phyloP scores from a whole-genome alignment of 768 basidiomycete species.

The Boletus rex-veris region DNA sequence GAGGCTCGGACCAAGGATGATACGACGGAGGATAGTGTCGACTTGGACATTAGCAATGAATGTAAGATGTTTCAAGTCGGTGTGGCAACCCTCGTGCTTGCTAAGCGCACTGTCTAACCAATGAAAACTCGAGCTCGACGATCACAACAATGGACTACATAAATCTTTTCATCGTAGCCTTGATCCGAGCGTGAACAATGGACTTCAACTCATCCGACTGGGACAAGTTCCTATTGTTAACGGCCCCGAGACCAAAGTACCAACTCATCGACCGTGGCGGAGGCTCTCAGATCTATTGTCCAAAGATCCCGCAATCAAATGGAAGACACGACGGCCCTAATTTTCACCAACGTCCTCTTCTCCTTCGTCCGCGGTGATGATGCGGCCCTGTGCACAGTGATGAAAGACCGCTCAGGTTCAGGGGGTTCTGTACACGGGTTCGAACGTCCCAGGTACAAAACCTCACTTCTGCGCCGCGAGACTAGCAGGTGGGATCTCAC shows the following conservation, averaged over 20 bases:
- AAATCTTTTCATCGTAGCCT: no score
- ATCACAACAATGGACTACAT: no score
- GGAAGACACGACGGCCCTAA: constrained; percentile 10
- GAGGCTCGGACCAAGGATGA: constrained; percentile 75
- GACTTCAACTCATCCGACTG: no score
- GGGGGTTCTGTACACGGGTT: neutral
- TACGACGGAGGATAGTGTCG: constrained; percentile 80
- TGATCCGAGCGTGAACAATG: no score
- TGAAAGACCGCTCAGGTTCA: neutral
- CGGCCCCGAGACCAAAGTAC: neutral
- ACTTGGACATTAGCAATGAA: constrained; percentile 35
- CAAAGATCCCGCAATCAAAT: constrained; percentile 11
- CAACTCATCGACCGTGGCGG: neutral
- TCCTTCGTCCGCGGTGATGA: constrained; percentile 22
- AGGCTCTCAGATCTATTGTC: constrained; percentile 10
- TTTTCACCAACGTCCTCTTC: neutral
- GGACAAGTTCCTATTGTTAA: neutral
- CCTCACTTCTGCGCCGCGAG: constrained; percentile 3
- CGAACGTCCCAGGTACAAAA: neutral
- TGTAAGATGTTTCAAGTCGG: constrained; percentile 1
- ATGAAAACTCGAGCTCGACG: neutral
- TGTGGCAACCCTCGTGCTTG: constrained; percentile 22
- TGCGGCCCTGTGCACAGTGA: neutral
- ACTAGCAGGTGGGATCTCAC: neutral
- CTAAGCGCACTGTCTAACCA: neutral